Percentiles rank a stretch among this genome's conserved stretches.
phyloP scores from a whole-genome alignment of 805 yeast genomes.

The Nakazawaea ambrosiae region DNA sequence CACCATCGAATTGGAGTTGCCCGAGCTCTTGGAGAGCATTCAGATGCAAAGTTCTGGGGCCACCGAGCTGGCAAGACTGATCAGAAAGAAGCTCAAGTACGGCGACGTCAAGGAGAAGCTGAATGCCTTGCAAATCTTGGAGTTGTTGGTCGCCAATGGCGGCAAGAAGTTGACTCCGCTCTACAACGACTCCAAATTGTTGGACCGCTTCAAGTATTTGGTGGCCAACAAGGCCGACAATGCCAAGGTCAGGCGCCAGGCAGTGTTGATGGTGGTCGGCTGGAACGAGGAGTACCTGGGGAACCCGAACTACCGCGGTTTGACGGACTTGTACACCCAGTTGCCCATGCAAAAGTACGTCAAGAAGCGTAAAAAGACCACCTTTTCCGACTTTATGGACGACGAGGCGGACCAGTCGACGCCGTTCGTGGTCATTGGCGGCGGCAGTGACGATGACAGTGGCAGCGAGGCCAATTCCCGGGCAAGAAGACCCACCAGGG shows the following conservation, averaged over 20 bases:
- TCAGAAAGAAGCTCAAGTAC: conserved; percentile 83
- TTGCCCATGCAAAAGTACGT: conserved; percentile 27
- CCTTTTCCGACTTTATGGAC: conserved; percentile 38
- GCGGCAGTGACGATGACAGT: conserved; percentile 10
- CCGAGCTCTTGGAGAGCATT: conserved; percentile 52
- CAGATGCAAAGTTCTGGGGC: conserved; percentile 34
- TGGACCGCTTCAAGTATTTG: conserved; percentile 53
- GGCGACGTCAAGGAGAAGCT: conserved; percentile 62
- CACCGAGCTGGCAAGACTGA: conserved; percentile 83
- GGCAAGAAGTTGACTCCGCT: conserved; percentile 34
- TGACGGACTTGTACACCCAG: conserved; percentile 38
- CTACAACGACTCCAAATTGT: conserved; percentile 61
- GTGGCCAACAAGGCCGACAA: conserved; percentile 31
- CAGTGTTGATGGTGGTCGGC: conserved; percentile 44
- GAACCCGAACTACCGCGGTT: conserved; percentile 38
- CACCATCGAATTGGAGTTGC: conserved; percentile 34
- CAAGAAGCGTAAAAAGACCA: conserved; percentile 8
- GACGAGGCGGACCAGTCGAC: conserved; percentile 41
- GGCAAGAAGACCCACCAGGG: neutral
- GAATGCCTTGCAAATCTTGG: conserved; percentile 54
- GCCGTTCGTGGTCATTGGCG: conserved; percentile 23
- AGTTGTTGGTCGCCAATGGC: conserved; percentile 54
- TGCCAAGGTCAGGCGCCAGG: conserved; percentile 37
- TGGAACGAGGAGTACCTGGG: conserved; percentile 62
- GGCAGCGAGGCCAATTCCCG: neutral